Conservation (phyloP, 768 basidiomycete genomes). For the Hericium coralloides region DNA sequence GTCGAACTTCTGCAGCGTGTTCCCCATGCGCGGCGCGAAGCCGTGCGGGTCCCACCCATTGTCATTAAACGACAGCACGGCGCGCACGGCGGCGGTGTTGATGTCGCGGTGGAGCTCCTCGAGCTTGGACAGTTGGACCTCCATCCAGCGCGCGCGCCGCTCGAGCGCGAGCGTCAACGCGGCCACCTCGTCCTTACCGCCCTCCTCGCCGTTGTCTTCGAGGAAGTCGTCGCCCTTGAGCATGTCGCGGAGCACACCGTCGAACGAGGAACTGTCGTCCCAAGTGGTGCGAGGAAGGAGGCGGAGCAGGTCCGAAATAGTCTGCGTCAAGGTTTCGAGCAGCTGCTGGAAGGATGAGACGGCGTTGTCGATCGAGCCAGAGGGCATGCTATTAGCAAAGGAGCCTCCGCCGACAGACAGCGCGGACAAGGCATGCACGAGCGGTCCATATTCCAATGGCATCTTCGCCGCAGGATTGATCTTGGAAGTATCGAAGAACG, state of each 20-base stretch:
- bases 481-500: slow-evolving; percentile 67
- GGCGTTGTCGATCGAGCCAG: slow-evolving; percentile 84
- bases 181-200: slow-evolving; percentile 71
- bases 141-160: slow-evolving; percentile 90
- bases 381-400: slow-evolving; percentile 75
- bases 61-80: slow-evolving; percentile 77
- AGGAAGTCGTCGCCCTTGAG: slow-evolving; percentile 82
- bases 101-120: slow-evolving; percentile 87
- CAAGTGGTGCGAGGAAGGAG: slow-evolving; percentile 83
- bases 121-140: slow-evolving; percentile 80
- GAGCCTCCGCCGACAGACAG: slow-evolving; percentile 80
- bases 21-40: slow-evolving; percentile 62
- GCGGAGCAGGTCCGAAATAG: slow-evolving; percentile 78
- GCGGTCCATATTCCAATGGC: slow-evolving; percentile 76
- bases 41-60: slow-evolving; percentile 70
- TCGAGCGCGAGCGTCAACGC: slow-evolving; percentile 77
- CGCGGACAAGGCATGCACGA: slow-evolving; percentile 81
- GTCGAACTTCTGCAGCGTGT: slow-evolving; percentile 62
- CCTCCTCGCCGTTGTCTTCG: slow-evolving; percentile 57
- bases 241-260: slow-evolving; percentile 81
- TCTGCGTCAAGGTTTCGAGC: slow-evolving; percentile 81
- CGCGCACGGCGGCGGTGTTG: slow-evolving; percentile 79
- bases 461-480: slow-evolving; percentile 71
- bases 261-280: slow-evolving; percentile 87
- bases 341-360: slow-evolving; percentile 87